These are phyloP conservation scores for Suillus decipiens DNA, from an alignment of 768 basidiomycete species.

Conservation along the genomic window DNA sequence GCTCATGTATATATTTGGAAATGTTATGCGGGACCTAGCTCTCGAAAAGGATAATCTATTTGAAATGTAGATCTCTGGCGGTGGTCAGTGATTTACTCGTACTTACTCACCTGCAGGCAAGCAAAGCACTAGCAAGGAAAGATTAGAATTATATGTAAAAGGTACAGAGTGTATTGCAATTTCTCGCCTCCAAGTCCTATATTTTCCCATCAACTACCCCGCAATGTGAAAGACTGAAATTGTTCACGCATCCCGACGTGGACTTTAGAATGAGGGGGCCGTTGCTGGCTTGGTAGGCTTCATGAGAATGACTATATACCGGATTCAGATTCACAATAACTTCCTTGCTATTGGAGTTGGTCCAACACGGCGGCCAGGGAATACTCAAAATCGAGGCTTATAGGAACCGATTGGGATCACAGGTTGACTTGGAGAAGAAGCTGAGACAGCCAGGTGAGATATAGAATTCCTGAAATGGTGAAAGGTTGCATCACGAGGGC, in stretches of 20 bases:
- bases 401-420: neutral
- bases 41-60: conserved; percentile 5
- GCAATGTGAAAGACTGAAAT: conserved; percentile 1
- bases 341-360: neutral
- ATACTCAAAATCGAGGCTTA: neutral
- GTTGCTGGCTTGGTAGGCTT: neutral
- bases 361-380: neutral
- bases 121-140: neutral
- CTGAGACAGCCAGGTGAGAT: neutral
- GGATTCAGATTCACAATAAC: neutral
- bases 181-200: neutral
- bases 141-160: neutral
- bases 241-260: neutral
- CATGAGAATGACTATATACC: neutral
- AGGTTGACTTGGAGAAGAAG: neutral
- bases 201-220: neutral
- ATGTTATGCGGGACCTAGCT: neutral
- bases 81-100: neutral
- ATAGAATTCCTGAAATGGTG: neutral
- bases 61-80: neutral
- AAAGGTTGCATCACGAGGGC: neutral
- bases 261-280: neutral
- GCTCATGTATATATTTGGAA: neutral
- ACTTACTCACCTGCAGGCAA: neutral
- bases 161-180: neutral